phyloP scores from a whole-genome alignment of 2,329 filamentous ascomycete species.

The Celoporthe dispersa region DNA sequence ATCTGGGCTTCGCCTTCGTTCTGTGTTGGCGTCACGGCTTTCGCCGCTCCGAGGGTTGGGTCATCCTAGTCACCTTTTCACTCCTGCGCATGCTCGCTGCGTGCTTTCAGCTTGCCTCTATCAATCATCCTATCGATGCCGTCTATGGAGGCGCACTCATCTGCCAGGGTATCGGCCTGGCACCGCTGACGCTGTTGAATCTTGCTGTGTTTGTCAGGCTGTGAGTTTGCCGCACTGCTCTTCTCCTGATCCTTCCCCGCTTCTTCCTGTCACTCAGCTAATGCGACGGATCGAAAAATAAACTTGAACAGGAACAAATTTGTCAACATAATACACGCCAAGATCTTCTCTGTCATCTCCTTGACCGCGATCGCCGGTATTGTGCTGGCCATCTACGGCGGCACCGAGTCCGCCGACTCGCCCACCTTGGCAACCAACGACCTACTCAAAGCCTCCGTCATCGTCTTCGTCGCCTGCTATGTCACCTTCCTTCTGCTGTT shows the following conservation, averaged over 20 bases:
- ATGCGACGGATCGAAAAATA: no score
- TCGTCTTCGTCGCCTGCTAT: constrained; percentile 22
- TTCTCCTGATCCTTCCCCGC: background rate
- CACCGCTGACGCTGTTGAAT: constrained; percentile 36
- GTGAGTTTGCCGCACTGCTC: constrained; percentile 32
- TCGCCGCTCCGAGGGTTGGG: constrained; percentile 38
- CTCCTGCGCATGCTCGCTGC: constrained; percentile 38
- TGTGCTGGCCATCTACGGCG: constrained; percentile 28
- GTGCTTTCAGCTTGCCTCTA: constrained; percentile 34
- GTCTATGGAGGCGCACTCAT: constrained; percentile 34
- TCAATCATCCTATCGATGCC: constrained; percentile 31
- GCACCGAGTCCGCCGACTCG: constrained; percentile 22
- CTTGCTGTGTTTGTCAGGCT: constrained; percentile 37
- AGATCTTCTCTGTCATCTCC: constrained; percentile 21
- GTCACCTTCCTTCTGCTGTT: constrained; percentile 34
- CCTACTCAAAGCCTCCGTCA: constrained; percentile 23
- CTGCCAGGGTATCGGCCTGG: constrained; percentile 38
- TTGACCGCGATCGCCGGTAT: constrained; percentile 26
- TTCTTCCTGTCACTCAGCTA: background rate
- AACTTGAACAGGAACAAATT: constrained; percentile 28
- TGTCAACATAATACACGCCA: constrained; percentile 32
- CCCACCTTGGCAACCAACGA: constrained; percentile 19
- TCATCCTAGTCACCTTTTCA: constrained; percentile 27
- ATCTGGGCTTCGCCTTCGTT: constrained; percentile 34
- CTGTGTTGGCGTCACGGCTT: constrained; percentile 37